Conservation (phyloP, 2,329 filamentous ascomycete genomes). For the Xylariaceae sp. region DNA sequence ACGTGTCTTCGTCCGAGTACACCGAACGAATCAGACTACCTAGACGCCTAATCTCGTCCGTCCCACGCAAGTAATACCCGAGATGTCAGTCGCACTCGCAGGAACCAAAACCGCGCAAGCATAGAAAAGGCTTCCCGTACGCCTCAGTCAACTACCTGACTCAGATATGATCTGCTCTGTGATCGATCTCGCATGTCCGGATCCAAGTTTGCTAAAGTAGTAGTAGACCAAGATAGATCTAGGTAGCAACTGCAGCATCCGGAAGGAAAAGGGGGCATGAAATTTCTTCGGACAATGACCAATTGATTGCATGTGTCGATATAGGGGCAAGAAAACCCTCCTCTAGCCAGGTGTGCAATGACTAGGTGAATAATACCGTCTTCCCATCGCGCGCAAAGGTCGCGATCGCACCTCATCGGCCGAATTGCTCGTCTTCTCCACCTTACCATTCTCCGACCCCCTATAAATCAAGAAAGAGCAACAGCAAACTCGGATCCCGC, state of each 20-base stretch:
- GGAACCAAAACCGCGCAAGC: not conserved
- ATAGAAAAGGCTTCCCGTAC: not conserved
- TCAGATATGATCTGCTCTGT: not conserved
- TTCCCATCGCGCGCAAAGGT: not conserved
- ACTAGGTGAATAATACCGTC: not conserved
- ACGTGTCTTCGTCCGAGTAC: not conserved
- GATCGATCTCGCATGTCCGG: too few relatives aligned
- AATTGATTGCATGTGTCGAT: not conserved
- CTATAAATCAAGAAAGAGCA: too few relatives aligned
- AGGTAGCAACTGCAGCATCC: too few relatives aligned
- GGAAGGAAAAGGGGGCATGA: too few relatives aligned
- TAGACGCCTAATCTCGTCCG: not conserved
- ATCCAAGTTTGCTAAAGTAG: too few relatives aligned
- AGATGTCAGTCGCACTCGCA: not conserved
- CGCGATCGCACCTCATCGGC: slow-evolving; percentile 2
- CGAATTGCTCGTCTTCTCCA: not conserved
- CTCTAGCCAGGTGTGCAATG: not conserved
- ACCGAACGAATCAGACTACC: not conserved
- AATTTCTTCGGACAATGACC: not conserved
- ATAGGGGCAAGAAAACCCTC: not conserved
- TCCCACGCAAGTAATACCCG: not conserved
- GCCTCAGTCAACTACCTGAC: not conserved
- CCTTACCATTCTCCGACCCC: not conserved
- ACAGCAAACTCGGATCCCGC: too few relatives aligned
- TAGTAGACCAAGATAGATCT: too few relatives aligned